Base-by-base conservation (phyloP, 495 filamentous ascomycete species). In the Jackrogersella minutella region DNA sequence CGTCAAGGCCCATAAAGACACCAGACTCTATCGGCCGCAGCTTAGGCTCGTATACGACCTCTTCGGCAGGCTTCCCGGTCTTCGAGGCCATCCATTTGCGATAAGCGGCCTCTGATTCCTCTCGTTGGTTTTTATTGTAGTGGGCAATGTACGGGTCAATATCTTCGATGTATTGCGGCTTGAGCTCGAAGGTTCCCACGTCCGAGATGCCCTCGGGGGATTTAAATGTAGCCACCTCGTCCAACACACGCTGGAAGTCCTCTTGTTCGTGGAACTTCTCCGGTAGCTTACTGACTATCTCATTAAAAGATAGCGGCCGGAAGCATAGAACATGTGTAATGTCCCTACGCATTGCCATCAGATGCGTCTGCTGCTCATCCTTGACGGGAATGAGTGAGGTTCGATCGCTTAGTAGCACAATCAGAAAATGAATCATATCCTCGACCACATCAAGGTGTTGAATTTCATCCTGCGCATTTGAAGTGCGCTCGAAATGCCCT, bases 261-360 rank as follows among this genome's bases (percentile, higher is more conserved):
- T 93, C 89, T 47, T 86, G 84, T 40, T 97, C 93, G 67, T 90
- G 88, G 70, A 95, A 88, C 73, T 90, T 91, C 66, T 97, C 95
- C 0, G 93, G 87, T 2, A 98, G 81, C 37, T 92, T 91, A 60
- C 78, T 82, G 5, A 87, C 89, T 53, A 99, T 83, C 39, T 97
- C 94, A 2, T 94, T 96, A 79, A 93, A 97, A 2, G 93, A 93
- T 30, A 98, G 81, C 0, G 96, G 94, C 75, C 93, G 94, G 82
- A 97, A 98, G 80, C 93, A 98, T 22, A 99, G 83, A 14, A 93
- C 90, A 73, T 99, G 96, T 6, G 90, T 91, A 69, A 99, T 91
- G 70, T 98, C 96, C 26, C 92, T 86, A 49, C 88, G 88, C 74
- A 97, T 90, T 13, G 88, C 88, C 47, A 89, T 83, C 16, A 87